Conservation (phyloP, 257 asterid species). For the Nicotiana tomentosiformis region DNA sequence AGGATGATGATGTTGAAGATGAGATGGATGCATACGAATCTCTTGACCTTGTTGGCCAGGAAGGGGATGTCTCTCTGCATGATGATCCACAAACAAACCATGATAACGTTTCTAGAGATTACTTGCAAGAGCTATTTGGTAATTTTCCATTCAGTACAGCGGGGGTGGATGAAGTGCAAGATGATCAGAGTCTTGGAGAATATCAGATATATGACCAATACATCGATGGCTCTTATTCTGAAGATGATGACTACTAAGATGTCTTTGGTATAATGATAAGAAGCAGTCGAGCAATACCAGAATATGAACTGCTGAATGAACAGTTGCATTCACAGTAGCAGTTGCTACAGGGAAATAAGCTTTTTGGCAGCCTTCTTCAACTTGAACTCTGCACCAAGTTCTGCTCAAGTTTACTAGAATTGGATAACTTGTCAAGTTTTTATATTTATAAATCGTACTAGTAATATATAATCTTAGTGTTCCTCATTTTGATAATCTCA, state of each 20-base stretch:
- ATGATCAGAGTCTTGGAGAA: conserved; percentile 45
- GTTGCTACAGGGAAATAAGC: too few relatives aligned
- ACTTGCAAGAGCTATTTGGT: conserved; percentile 86
- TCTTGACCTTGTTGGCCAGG: conserved; percentile 49
- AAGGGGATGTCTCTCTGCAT: conserved; percentile 29
- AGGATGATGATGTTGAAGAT: conserved; percentile 62
- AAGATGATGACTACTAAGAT: conserved; percentile 48
- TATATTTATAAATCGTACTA: too few relatives aligned
- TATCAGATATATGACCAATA: conserved; percentile 71
- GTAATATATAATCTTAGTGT: too few relatives aligned
- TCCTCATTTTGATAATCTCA: too few relatives aligned
- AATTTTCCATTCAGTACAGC: conserved; percentile 51
- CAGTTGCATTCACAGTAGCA: too few relatives aligned
- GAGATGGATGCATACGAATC: conserved; percentile 52
- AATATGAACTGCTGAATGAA: too few relatives aligned
- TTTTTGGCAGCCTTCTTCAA: too few relatives aligned
- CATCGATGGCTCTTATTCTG: conserved; percentile 49
- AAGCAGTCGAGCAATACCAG: too few relatives aligned
- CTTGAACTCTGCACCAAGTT: too few relatives aligned
- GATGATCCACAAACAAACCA: conserved; percentile 44
- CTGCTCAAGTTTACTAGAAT: too few relatives aligned
- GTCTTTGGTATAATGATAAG: conserved; percentile 28
- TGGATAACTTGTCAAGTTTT: too few relatives aligned
- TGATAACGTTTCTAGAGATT: conserved; percentile 59
- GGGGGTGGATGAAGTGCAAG: conserved; percentile 32